phyloP scores from a whole-genome alignment of 1,284 basidiomycete genomes.

The Naganishia liquefaciens region DNA sequence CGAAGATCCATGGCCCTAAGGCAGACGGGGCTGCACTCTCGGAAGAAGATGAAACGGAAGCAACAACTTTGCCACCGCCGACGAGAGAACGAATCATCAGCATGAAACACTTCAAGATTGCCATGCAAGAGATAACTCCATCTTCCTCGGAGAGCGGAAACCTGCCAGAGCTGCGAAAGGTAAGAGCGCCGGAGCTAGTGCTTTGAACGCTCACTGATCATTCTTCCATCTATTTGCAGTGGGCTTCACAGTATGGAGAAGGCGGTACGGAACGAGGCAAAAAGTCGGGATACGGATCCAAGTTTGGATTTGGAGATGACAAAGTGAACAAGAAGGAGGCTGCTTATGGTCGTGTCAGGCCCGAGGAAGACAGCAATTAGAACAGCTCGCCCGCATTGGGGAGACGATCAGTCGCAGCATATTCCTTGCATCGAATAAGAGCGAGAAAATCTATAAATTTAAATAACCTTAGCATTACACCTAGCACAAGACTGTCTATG shows the following conservation, averaged over 20 bases:
- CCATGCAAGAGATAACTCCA: constrained; percentile 80
- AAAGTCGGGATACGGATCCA: constrained; percentile 54
- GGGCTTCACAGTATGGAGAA: constrained; percentile 90
- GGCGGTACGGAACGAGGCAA: constrained; percentile 49
- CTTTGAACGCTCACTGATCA: not conserved
- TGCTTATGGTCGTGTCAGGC: constrained; percentile 38
- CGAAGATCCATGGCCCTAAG: not conserved
- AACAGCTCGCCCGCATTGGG: not conserved
- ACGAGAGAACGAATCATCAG: constrained; percentile 14
- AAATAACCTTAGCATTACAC: no score
- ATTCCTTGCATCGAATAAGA: no score
- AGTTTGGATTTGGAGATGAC: constrained; percentile 53
- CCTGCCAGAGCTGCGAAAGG: constrained; percentile 73
- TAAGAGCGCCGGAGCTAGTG: constrained; percentile 29
- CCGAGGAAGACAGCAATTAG: constrained; percentile 34
- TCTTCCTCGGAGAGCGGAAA: constrained; percentile 80
- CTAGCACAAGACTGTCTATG: no score
- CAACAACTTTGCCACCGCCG: not conserved
- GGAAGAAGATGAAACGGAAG: not conserved
- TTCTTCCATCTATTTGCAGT: constrained; percentile 48
- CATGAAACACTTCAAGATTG: constrained; percentile 70
- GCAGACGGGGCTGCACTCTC: no score
- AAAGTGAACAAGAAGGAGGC: constrained; percentile 31
- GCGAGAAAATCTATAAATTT: no score
- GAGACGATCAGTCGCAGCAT: no score